Base-by-base conservation (phyloP, 129 eudicot genomes). In the Flaveria sonorensis region DNA sequence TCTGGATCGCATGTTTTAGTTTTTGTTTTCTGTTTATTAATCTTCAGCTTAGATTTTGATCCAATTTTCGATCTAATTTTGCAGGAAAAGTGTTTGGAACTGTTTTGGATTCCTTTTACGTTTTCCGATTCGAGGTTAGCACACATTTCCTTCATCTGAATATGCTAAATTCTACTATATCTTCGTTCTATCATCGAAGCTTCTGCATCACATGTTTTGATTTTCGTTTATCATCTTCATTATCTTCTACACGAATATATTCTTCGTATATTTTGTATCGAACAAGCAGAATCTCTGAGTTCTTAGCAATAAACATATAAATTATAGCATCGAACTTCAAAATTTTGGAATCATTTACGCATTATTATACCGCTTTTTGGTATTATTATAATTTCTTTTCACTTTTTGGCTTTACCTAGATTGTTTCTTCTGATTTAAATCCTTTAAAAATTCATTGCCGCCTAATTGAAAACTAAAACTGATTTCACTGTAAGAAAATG, bases 381-480 rank as follows among this genome's bases (percentile, higher is more conserved):
- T 18, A 65, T 52, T 42, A 73, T 80, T 71, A 71, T 68, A 79
- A 47, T 63, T 50, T 42, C 9, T 15, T 79, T 72, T 53, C 40
- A 28, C 80, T 74, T 81, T 81, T 81, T 81, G 84, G 80, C 84
- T 30, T 56, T 74, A 67, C 71, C 47, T 16, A 74, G 66, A 14
- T 63, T 65, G 78, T 50, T 47, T 67, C 8, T 67, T 80, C 75
- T 20, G 15, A 69, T 74, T 81, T 51, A 68, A 73, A 66, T 80
- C 69, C 1, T 7, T 81, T 56, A 13, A 26, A 74, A 81, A 55
- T 67, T 67, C 74, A 55, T 80, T 67, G 84, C 80, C 84, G 84
- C 84, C 76, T 74, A 46, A 66, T 39, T 72, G 12, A 36, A 21
- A 32, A 67, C 24, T 51, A 32, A 32, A 32, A 32, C 39, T 32